Conservation (phyloP, 345 rosid species). For the Populus nigra region DNA sequence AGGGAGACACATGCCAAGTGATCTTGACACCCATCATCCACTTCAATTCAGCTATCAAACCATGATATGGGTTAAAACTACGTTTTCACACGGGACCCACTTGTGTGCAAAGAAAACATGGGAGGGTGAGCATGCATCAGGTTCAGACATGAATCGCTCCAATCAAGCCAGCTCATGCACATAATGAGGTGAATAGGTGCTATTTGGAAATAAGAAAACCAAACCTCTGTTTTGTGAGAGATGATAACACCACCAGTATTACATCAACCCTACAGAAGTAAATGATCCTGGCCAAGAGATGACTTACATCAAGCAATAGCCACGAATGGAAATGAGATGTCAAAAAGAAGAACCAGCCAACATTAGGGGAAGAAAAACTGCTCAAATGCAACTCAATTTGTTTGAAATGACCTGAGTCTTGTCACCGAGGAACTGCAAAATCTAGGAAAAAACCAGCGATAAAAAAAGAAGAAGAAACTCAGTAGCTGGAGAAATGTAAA, state of each 20-base stretch:
- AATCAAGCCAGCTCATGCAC: background rate
- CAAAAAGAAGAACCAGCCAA: slow-evolving; percentile 8
- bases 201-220: too few species aligned
- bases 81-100: background rate
- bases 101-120: background rate
- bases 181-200: background rate
- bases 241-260: background rate
- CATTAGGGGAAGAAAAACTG: slow-evolving; percentile 10
- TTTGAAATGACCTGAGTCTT: slow-evolving; percentile 22
- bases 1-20: background rate
- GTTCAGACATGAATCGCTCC: background rate
- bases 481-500: slow-evolving; percentile 20
- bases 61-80: background rate
- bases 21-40: background rate
- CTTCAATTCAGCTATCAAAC: background rate
- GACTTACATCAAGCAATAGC: slow-evolving; percentile 13
- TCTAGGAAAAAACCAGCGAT: slow-evolving; percentile 44
- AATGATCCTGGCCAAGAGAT: background rate
- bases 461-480: slow-evolving; percentile 26
- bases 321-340: slow-evolving; percentile 1
- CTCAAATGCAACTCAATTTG: slow-evolving; percentile 16
- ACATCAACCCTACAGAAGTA: background rate
- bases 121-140: background rate
- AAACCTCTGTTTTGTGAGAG: background rate
- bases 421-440: slow-evolving; percentile 80